Conservation (phyloP, 2,329 filamentous ascomycete species). For the Sporothrix phasma region DNA sequence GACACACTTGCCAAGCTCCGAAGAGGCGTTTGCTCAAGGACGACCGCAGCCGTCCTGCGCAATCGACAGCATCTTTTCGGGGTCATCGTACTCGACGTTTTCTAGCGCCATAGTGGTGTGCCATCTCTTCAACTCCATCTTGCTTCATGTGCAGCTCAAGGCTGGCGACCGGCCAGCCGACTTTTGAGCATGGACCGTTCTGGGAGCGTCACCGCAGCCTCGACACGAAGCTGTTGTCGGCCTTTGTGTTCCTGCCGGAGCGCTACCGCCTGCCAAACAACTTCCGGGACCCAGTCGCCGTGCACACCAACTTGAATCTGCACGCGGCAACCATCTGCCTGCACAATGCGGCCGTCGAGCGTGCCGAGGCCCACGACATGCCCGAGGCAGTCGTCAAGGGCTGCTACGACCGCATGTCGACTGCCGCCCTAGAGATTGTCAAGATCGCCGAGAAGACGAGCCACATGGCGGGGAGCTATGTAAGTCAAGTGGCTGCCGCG, state of each 20-base stretch:
- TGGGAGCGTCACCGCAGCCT: conserved; percentile 79
- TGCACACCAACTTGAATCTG: conserved; percentile 80
- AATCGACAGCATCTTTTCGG: conserved; percentile 54
- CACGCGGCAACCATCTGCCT: conserved; percentile 82
- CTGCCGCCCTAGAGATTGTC: conserved; percentile 75
- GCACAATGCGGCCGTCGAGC: conserved; percentile 80
- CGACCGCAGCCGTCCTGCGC: conserved; percentile 52
- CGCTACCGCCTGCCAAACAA: conserved; percentile 61
- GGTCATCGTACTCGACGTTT: conserved; percentile 57
- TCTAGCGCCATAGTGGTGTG: conserved; percentile 64
- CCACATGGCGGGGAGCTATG: conserved; percentile 37
- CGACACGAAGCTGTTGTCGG: conserved; percentile 69
- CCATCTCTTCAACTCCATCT: conserved; percentile 69
- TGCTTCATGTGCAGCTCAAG: conserved; percentile 68
- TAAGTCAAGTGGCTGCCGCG: conserved; percentile 37
- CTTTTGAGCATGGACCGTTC: conserved; percentile 62
- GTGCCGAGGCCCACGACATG: conserved; percentile 62
- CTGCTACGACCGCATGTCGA: conserved; percentile 63
- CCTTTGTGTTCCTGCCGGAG: conserved; percentile 68
- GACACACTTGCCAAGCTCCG: conserved; percentile 70
- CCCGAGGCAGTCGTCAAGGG: conserved; percentile 54
- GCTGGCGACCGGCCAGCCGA: conserved; percentile 64
- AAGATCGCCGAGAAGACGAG: conserved; percentile 72
- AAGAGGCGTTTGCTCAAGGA: conserved; percentile 63
- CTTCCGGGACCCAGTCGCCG: conserved; percentile 57